These are phyloP conservation scores for Globisporangium echinulatum DNA, from an alignment of 352 stramenopile genomes.

Conservation along the genomic window DNA sequence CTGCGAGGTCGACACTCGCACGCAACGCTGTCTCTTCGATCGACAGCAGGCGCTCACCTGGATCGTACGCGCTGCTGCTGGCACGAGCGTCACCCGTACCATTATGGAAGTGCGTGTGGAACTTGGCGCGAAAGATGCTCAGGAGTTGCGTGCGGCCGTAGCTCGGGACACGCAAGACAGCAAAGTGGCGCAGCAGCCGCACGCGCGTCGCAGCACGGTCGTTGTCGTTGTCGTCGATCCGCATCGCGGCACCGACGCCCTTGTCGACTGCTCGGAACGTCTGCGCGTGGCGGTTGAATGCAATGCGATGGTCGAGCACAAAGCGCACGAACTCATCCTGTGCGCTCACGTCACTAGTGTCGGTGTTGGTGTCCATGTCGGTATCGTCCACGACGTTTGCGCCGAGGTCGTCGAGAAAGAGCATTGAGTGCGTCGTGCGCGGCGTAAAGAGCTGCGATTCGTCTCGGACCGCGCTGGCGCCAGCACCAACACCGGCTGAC, in stretches of 20 bases:
- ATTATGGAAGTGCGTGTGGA: slow-evolving; percentile 20
- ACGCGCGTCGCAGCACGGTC: background rate
- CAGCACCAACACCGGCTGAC: background rate
- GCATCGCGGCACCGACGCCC: slow-evolving; percentile 32
- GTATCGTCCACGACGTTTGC: background rate
- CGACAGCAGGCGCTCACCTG: slow-evolving; percentile 18
- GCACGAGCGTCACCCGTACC: background rate
- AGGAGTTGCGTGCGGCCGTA: slow-evolving; percentile 42
- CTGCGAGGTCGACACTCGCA: slow-evolving; percentile 40
- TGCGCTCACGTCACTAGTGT: background rate
- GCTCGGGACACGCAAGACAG: slow-evolving; percentile 29
- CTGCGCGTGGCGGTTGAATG: slow-evolving; percentile 23
- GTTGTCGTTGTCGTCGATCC: slow-evolving; percentile 5
- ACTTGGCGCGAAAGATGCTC: slow-evolving; percentile 45
- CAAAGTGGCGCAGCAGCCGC: slow-evolving; percentile 48
- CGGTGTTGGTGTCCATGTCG: background rate
- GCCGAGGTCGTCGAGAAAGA: slow-evolving; percentile 54
- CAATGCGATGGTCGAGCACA: slow-evolving; percentile 39
- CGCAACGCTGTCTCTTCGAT: slow-evolving; percentile 44
- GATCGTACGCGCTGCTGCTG: background rate
- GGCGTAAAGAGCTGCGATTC: slow-evolving; percentile 34
- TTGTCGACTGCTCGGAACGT: slow-evolving; percentile 27
- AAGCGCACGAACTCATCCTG: slow-evolving; percentile 38
- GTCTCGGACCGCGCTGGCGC: slow-evolving; percentile 19
- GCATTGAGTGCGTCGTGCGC: slow-evolving; percentile 20